These are phyloP conservation scores for Cystobasidium onofrii DNA, from an alignment of 768 basidiomycete species.

Conservation along the genomic window DNA sequence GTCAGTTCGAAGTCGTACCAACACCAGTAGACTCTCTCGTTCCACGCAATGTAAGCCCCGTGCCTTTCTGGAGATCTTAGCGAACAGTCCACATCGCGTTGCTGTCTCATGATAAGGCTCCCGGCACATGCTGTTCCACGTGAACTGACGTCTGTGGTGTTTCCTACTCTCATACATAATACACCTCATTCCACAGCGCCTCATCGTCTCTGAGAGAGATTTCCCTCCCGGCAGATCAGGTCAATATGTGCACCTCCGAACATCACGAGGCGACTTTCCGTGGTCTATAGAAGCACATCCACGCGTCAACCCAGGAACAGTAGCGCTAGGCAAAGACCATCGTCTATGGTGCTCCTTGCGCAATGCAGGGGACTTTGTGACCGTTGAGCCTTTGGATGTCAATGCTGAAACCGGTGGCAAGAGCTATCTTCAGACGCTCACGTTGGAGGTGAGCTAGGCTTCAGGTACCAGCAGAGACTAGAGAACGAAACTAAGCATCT, in stretches of 20 bases:
- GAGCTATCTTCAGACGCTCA: constrained; percentile 63
- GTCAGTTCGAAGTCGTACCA: constrained; percentile 15
- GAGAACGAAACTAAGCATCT: constrained; percentile 52
- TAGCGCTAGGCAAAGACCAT: constrained; percentile 70
- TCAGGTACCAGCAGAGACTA: neutral
- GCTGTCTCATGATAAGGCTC: too few relatives aligned
- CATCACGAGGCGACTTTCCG: constrained; percentile 1
- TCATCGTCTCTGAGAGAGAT: constrained; percentile 24
- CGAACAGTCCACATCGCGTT: too few relatives aligned
- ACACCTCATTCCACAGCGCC: constrained; percentile 3
- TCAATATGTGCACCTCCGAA: constrained; percentile 1
- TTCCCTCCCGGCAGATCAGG: constrained; percentile 17
- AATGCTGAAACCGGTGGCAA: constrained; percentile 47
- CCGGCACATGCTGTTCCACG: too few relatives aligned
- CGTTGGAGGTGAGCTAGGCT: constrained; percentile 56
- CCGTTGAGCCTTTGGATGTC: constrained; percentile 57
- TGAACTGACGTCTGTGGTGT: too few relatives aligned
- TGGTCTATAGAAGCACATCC: constrained; percentile 40
- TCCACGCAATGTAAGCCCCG: neutral
- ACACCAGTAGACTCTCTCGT: constrained; percentile 4
- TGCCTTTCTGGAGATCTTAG: neutral
- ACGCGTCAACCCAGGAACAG: constrained; percentile 56
- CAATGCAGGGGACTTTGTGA: constrained; percentile 63
- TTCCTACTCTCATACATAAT: neutral
- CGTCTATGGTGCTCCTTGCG: constrained; percentile 87